Base-by-base conservation (phyloP, 108 stramenopile species). In the Aurantiochytrium sp. region DNA sequence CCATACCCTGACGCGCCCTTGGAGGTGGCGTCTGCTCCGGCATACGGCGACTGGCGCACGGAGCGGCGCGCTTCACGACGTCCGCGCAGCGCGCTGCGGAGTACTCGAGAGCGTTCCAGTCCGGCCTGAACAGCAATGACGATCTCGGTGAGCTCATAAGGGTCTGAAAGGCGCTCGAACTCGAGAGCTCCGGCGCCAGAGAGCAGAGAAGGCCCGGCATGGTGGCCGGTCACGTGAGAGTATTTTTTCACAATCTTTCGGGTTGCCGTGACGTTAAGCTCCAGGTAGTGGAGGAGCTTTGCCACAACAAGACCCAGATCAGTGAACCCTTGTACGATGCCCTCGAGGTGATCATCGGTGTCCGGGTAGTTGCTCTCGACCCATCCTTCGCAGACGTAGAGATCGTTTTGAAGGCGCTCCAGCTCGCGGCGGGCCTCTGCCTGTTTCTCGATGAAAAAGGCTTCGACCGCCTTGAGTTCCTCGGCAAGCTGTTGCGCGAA, bases 371-470 rank as follows among this genome's bases (percentile, higher is more conserved):
- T 21, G 49, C 73, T 83, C 47, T 83, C 73, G 12, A 83, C 49
- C 73, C 73, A 83, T 83, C 73, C 73, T 21, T 83, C 73, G 44
- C 44, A 51, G 21, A 83, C 73, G 73, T 83, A 83, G 23, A 83
- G 73, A 21, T 83, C 73, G 18, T 83, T 51, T 10, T 83, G 47
- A 23, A 83, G 49, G 42, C 49, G 8, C 16, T 83, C 47, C 5
- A 83, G 73, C 49, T 83, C 73, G 47, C 5, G 5, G 6, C 44
- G 49, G 5, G 73, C 73, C 25, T 10, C 18, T 51, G 44, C 49
- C 25, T 83, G 73, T 5, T 51, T 51, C 14, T 83, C 73, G 47
- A 14, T 16, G 73, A 83, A 83, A 21, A 83, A 83, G 1, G 8
- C 49, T 43, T 83, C 73, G 0, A 83, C 73, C 6, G 73, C 73